A percentile compares a stretch with the other conserved stretches of the same genome.
These are phyloP conservation scores for Styphnolobium japonicum DNA, from an alignment of 306 rosid genomes.

Conservation along the genomic window DNA sequence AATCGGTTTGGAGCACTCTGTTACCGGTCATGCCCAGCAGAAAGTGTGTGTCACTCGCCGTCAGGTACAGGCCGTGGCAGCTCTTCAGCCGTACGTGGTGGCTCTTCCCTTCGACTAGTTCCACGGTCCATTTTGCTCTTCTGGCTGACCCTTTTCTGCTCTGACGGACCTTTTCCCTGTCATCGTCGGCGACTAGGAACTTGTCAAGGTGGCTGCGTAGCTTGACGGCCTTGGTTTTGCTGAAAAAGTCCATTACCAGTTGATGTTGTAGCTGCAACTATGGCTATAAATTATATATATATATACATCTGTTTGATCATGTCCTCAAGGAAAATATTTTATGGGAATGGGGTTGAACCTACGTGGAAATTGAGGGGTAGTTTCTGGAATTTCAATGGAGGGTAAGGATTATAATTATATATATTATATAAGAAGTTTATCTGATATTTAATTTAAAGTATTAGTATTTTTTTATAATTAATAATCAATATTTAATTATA, in stretches of 20 bases:
- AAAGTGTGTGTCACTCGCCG: constrained; percentile 51
- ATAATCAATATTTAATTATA: no score
- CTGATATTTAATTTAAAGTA: no score
- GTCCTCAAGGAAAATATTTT: background rate
- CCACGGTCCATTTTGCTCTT: constrained; percentile 65
- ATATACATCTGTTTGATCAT: background rate
- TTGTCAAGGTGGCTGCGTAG: constrained; percentile 76
- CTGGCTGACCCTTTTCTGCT: constrained; percentile 42
- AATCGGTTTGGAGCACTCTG: constrained; percentile 36
- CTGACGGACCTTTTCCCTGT: constrained; percentile 52
- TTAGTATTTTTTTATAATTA: no score
- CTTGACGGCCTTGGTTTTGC: constrained; percentile 45
- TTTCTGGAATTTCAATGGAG: no score
- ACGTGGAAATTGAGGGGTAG: background rate
- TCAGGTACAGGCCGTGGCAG: constrained; percentile 59
- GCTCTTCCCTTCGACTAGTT: constrained; percentile 32
- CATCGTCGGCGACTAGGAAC: constrained; percentile 59
- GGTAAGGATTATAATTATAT: no score
- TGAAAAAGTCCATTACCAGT: constrained; percentile 59
- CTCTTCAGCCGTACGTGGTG: constrained; percentile 48
- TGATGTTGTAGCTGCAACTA: background rate
- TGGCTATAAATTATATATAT: background rate
- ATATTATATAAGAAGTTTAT: no score
- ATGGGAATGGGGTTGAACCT: background rate
- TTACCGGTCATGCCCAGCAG: constrained; percentile 67